Evolutionary conservation across 768 basidiomycete genomes (phyloP), one percentile per base, ranked within the genome.

Genomic region (Pisolithus albus): DNA sequence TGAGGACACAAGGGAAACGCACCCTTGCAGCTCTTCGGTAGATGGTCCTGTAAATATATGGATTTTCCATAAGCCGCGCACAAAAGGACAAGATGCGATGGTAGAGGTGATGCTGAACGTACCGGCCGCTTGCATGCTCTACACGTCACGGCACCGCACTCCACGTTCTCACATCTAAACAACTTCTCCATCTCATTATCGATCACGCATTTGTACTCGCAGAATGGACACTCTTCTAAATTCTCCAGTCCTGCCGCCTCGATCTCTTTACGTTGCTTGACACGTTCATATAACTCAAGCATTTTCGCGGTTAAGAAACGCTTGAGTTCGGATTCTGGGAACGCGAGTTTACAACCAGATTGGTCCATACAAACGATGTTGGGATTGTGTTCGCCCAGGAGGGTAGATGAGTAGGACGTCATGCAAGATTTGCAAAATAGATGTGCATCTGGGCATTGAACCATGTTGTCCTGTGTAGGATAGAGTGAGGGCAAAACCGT

Each of bases 161-260:
- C 84, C 49, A 78, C 72, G 51, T 80, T 81, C 53, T 78, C 72
- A 52, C 78, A 80, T 56, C 72, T 61, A 51, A 77, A 75, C 30
- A 90, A 66, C 64, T 78, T 84, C 62, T 89, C 86, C 46, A 79
- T 71, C 37, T 65, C 66, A 49, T 83, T 77, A 49, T 88, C 88
- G 49, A 90, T 82, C n/a, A 88, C 80, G 57, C 82, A 83, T 52
- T 82, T 87, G 70, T 80, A 96, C 40, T 92, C 89, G 69, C 93
- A 96, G 57, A 86, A 89, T 4, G 93, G 93, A 64, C 93, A 96
- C 59, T 87, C 87, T 65, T 93, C 92, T 11, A 95, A 72, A 6
- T 82, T 82, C 43, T 89, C 88, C 34, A 96, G 62, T 2, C 76
- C 81, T 15, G 92, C 92, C 0, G 77, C 80, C 52, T 86, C 82